Percentiles rank a stretch among this genome's conserved stretches.
These are phyloP conservation scores for Akanthomyces muscarius DNA, from an alignment of 2,329 filamentous ascomycete genomes.

Conservation along the genomic window DNA sequence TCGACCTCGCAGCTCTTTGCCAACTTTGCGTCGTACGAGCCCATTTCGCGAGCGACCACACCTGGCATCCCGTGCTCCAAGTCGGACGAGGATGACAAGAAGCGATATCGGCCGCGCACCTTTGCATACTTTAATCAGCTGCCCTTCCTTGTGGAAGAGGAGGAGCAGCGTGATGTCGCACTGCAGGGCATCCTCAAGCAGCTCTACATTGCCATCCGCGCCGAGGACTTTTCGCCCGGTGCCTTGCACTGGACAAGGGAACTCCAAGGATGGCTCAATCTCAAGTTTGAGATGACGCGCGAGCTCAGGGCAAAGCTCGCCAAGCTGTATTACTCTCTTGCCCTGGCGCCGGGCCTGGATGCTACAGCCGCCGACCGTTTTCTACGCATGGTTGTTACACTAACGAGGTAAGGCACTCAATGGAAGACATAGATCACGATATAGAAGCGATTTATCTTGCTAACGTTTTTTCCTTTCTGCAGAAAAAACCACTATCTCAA, in stretches of 20 bases:
- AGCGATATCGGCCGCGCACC: constrained; percentile 77
- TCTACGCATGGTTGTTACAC: constrained; percentile 89
- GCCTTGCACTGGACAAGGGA: constrained; percentile 97
- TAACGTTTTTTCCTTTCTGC: constrained; percentile 13
- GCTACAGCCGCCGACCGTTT: constrained; percentile 80
- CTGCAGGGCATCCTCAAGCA: constrained; percentile 87
- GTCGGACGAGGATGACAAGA: constrained; percentile 49
- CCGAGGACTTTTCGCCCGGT: constrained; percentile 90
- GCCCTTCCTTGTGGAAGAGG: constrained; percentile 83
- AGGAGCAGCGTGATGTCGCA: constrained; percentile 70
- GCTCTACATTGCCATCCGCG: constrained; percentile 84
- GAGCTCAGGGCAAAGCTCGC: constrained; percentile 79
- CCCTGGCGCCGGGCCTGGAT: constrained; percentile 86
- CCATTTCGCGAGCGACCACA: constrained; percentile 81
- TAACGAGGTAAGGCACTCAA: constrained; percentile 71
- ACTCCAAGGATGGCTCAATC: constrained; percentile 86
- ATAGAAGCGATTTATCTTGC: neutral
- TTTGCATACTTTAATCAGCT: constrained; percentile 90
- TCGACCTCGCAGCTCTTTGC: constrained; percentile 30
- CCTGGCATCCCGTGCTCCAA: constrained; percentile 61
- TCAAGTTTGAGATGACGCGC: constrained; percentile 95
- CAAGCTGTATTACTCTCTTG: constrained; percentile 89
- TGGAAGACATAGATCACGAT: neutral
- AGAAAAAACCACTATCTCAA: constrained; percentile 92
- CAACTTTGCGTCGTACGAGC: constrained; percentile 51